Percentiles rank a stretch among this genome's conserved stretches.
phyloP scores from a whole-genome alignment of 2,329 filamentous ascomycete species.

The Parafenestella ontariensis region DNA sequence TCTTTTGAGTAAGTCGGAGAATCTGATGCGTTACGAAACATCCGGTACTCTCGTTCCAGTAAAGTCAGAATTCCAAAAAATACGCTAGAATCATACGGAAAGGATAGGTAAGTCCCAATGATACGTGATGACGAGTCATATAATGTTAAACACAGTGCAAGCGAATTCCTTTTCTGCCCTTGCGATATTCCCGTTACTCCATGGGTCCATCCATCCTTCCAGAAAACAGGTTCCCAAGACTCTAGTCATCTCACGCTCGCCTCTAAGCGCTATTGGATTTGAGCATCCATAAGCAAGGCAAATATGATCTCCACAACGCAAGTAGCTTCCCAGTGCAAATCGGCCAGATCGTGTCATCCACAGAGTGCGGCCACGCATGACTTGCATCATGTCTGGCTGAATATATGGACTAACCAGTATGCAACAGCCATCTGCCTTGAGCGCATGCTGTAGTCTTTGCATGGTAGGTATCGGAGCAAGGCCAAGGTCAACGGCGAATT shows the following conservation, averaged over 20 bases:
- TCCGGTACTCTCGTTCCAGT: no score
- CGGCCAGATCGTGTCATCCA: slow-evolving; percentile 5
- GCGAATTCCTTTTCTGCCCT: no score
- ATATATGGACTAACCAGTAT: neutral
- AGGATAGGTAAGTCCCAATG: no score
- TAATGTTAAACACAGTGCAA: no score
- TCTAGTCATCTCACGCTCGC: neutral
- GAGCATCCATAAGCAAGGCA: slow-evolving; percentile 5
- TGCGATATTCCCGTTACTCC: neutral
- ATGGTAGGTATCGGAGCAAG: neutral
- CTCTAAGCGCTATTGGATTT: slow-evolving; percentile 5
- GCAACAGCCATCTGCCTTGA: neutral
- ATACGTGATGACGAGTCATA: no score
- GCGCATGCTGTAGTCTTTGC: neutral
- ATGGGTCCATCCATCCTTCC: slow-evolving; percentile 5
- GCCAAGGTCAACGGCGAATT: neutral
- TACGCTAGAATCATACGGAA: no score
- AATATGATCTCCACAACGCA: slow-evolving; percentile 3
- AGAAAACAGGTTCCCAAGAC: slow-evolving; percentile 7
- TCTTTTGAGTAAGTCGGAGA: no score
- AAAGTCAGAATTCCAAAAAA: no score
- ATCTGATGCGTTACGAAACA: no score
- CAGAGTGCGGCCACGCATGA: slow-evolving; percentile 3
- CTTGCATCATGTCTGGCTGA: neutral
- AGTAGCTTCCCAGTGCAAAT: slow-evolving; percentile 2